A percentile compares a stretch with the other conserved stretches of the same genome.
Evolutionary conservation across 495 filamentous ascomycete genomes (phyloP).

Genomic region (Aspergillus funiculosus): DNA sequence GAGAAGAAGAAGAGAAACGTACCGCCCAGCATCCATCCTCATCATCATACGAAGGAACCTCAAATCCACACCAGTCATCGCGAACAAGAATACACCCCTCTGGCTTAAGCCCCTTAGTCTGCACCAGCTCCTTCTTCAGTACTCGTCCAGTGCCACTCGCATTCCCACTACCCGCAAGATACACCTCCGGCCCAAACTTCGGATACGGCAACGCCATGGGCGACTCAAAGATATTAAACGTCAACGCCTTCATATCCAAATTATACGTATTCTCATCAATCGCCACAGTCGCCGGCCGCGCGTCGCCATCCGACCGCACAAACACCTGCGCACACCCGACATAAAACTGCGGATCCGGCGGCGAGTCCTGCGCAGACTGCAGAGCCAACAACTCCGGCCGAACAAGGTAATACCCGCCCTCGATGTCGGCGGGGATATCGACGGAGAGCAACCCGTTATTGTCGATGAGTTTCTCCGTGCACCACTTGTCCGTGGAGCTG

Average conservation of each 20-base stretch:
- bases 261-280: slow-evolving; percentile 59
- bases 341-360: slow-evolving; percentile 58
- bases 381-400: slow-evolving; percentile 64
- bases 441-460: slow-evolving; percentile 59
- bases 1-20: slow-evolving; percentile 8
- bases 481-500: slow-evolving; percentile 48
- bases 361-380: slow-evolving; percentile 50
- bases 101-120: slow-evolving; percentile 41
- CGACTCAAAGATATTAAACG: slow-evolving; percentile 55
- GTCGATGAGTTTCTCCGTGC: slow-evolving; percentile 59
- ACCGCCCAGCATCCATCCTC: slow-evolving; percentile 54
- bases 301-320: slow-evolving; percentile 43
- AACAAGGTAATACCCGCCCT: slow-evolving; percentile 60
- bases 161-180: slow-evolving; percentile 15
- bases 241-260: slow-evolving; percentile 46
- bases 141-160: background rate
- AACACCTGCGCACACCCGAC: slow-evolving; percentile 67
- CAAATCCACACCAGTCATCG: slow-evolving; percentile 64
- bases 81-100: slow-evolving; percentile 54
- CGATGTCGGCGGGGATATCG: slow-evolving; percentile 53
- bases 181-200: slow-evolving; percentile 53
- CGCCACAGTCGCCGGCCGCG: slow-evolving; percentile 43
- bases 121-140: slow-evolving; percentile 8
- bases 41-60: slow-evolving; percentile 48
- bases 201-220: slow-evolving; percentile 45